These are phyloP conservation scores for Diplogelasinospora grovesii DNA, from an alignment of 495 filamentous ascomycete genomes.

Conservation along the genomic window DNA sequence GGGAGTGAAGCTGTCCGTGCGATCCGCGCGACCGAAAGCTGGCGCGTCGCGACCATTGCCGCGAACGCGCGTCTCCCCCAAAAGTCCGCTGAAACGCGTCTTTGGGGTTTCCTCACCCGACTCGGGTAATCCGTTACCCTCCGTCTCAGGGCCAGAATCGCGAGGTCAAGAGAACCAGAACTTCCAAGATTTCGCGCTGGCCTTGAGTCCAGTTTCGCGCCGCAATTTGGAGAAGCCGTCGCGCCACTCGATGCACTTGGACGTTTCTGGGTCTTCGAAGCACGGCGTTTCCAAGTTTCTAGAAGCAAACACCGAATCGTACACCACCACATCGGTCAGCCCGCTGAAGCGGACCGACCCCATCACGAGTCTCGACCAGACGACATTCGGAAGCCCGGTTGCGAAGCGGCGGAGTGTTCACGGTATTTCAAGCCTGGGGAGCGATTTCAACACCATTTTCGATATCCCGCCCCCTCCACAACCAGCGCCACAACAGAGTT, in stretches of 20 bases:
- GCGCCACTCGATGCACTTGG: constrained; percentile 41
- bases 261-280: constrained; percentile 43
- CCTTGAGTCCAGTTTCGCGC: constrained; percentile 35
- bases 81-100: constrained; percentile 69
- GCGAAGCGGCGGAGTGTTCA: constrained; percentile 83
- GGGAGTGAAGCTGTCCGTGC: constrained; percentile 46
- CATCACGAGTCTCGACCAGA: constrained; percentile 76
- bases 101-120: constrained; percentile 63
- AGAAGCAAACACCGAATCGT: constrained; percentile 28
- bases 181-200: constrained; percentile 23
- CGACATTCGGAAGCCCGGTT: constrained; percentile 71
- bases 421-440: constrained; percentile 49
- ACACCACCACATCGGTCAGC: constrained; percentile 59
- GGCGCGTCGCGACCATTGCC: constrained; percentile 39
- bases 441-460: constrained; percentile 65
- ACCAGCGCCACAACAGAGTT: constrained; percentile 16
- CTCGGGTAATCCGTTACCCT: constrained; percentile 59
- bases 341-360: constrained; percentile 90
- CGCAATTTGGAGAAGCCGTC: constrained; percentile 37
- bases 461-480: constrained; percentile 40
- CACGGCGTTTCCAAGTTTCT: constrained; percentile 39
- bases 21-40: constrained; percentile 42
- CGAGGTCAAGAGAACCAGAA: constrained; percentile 52
- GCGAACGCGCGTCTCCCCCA: constrained; percentile 54
- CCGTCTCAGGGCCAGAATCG: constrained; percentile 26